Percentiles rank a stretch among this genome's conserved stretches.
Conservation (phyloP, 495 filamentous ascomycete species). For the Podospora fimiseda region DNA sequence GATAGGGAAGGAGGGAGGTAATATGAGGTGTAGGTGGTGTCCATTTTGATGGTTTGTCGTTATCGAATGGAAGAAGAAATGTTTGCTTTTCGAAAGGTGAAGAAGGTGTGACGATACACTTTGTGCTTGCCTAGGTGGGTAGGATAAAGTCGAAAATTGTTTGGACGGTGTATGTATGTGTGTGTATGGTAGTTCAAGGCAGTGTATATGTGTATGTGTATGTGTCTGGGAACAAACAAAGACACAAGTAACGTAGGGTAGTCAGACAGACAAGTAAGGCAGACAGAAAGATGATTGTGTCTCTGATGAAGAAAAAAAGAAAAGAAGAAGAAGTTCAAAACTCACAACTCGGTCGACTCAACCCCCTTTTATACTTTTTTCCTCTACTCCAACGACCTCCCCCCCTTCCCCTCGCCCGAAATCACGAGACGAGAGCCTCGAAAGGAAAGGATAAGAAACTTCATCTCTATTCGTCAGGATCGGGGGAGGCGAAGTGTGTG, state of each 20-base stretch:
- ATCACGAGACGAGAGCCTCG: conserved; percentile 34
- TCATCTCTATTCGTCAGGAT: conserved; percentile 43
- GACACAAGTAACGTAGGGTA: no score
- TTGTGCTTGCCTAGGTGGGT: not conserved
- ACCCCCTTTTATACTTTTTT: conserved; percentile 61
- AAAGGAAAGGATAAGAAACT: conserved; percentile 44
- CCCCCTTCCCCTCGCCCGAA: conserved; percentile 12
- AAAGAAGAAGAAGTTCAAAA: conserved; percentile 53
- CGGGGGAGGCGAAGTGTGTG: no score
- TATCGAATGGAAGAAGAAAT: no score
- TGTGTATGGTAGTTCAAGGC: not conserved
- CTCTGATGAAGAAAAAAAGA: conserved; percentile 32
- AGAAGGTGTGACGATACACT: no score
- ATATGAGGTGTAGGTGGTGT: no score
- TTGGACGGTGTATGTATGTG: not conserved
- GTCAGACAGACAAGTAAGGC: conserved; percentile 4
- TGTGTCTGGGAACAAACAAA: conserved; percentile 7
- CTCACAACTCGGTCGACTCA: conserved; percentile 33
- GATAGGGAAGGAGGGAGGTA: no score
- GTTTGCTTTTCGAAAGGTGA: no score
- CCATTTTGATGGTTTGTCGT: no score
- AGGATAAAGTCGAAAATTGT: not conserved
- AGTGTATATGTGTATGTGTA: conserved; percentile 6
- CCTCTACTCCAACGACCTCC: not conserved
- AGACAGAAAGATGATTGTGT: conserved; percentile 19